Evolutionary conservation across 257 asterid species (phyloP).

Genomic region (Eucommia ulmoides): DNA sequence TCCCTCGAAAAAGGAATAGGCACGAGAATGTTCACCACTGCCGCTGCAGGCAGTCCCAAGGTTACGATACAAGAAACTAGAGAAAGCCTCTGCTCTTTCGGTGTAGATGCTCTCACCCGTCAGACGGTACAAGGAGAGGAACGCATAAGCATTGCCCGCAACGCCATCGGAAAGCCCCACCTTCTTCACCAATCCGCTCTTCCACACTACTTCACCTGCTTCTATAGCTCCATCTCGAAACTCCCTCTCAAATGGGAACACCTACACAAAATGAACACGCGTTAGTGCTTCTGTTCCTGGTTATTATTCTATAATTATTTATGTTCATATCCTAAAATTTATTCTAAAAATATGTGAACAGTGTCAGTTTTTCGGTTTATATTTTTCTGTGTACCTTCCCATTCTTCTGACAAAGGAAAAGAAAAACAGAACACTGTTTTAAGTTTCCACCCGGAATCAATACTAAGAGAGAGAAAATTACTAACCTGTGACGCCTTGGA

Average conservation of each 20-base stretch:
- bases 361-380: too few species aligned
- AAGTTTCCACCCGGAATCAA: too few species aligned
- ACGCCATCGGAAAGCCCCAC: slow-evolving; percentile 62
- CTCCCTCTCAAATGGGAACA: slow-evolving; percentile 40
- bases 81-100: slow-evolving; percentile 67
- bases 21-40: slow-evolving; percentile 2
- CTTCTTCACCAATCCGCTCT: slow-evolving; percentile 58
- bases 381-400: too few species aligned
- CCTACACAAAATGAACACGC: slow-evolving; percentile 37
- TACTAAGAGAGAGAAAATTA: too few species aligned
- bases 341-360: too few species aligned
- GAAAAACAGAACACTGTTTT: too few species aligned
- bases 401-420: too few species aligned
- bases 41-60: slow-evolving; percentile 9
- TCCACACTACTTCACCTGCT: slow-evolving; percentile 85
- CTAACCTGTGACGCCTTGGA: slow-evolving; percentile 71
- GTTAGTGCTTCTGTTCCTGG: too few species aligned
- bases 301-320: too few species aligned
- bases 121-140: slow-evolving; percentile 53
- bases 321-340: too few species aligned
- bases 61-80: slow-evolving; percentile 37
- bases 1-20: slow-evolving; percentile 55
- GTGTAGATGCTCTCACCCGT: slow-evolving; percentile 51
- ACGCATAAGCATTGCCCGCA: slow-evolving; percentile 60
- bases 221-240: slow-evolving; percentile 72